Evolutionary conservation across 176 grass and related monocot genomes (phyloP).

Genomic region (Typha latifolia): DNA sequence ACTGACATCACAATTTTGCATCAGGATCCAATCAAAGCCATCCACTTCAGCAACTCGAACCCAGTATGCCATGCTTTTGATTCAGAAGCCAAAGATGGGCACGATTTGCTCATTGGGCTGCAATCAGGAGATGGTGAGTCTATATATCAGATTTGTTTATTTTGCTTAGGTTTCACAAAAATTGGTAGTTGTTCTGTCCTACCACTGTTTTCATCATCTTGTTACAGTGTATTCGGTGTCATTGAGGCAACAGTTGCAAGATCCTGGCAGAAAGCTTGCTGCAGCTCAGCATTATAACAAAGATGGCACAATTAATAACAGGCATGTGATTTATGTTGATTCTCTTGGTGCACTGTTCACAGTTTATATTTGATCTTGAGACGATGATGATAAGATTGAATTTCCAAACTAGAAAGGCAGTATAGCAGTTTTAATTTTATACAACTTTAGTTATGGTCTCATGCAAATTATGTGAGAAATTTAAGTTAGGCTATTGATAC

Average conservation of each 20-base stretch:
- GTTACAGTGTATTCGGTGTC: slow-evolving; percentile 81
- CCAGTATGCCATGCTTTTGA: slow-evolving; percentile 94
- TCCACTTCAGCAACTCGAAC: slow-evolving; percentile 79
- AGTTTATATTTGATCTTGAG: background rate
- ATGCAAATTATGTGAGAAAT: no score
- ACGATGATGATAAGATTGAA: background rate
- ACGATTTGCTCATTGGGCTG: slow-evolving; percentile 74
- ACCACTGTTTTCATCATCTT: slow-evolving; percentile 10
- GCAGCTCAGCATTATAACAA: slow-evolving; percentile 91
- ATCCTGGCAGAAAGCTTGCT: slow-evolving; percentile 74
- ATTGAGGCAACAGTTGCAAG: slow-evolving; percentile 93
- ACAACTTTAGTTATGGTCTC: no score
- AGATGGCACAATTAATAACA: slow-evolving; percentile 67
- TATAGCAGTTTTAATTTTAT: background rate
- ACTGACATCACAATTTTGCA: slow-evolving; percentile 13
- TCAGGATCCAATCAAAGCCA: slow-evolving; percentile 77
- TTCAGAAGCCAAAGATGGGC: slow-evolving; percentile 73
- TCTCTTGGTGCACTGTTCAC: background rate
- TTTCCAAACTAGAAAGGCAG: background rate
- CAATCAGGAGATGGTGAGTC: slow-evolving; percentile 75
- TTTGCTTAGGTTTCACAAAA: slow-evolving; percentile 10
- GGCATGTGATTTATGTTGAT: slow-evolving; percentile 46
- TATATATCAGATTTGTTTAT: background rate
- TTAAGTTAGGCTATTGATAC: no score
- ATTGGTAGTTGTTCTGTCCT: background rate